Base-by-base conservation (phyloP, 768 basidiomycete genomes). In the Lactifluus echinatus region DNA sequence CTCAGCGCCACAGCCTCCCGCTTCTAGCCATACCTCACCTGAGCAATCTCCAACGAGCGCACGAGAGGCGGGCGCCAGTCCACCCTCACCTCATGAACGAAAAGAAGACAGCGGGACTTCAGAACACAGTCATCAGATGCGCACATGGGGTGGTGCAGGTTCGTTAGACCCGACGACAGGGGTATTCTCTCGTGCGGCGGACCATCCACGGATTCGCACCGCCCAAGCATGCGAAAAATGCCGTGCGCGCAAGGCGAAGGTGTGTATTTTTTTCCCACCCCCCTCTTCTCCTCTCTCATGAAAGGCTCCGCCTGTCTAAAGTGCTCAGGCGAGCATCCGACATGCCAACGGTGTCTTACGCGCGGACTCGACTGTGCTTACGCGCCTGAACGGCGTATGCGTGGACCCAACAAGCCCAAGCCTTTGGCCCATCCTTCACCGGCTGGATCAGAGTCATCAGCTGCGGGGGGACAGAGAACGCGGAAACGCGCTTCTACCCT, bases 151-250 rank as follows among this genome's bases (percentile, higher is more conserved):
- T 15, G 39, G 70, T 74, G 4, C 80, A 0, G 84, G 84, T 37
- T 81, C 82, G 0, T 73, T 87, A 36, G 82, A 87, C 67, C 80
- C 80, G 1, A 61, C 74, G 2, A 85, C 84, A 0, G 82, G 82
- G n/a, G 78, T 84, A 42, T 85, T 84, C 64, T 83, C 84, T 67
- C 77, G 76, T 15, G 77, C 80, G 0, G 76, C 81, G 0, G 83
- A 85, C 61, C 81, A 83, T 55, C 78, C 83, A 1, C 76, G 85
- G 0, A 69, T 85, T 29, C 78, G 86, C 49, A 88, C 87, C 0
- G 80, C 82, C 0, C 85, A 87, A 64, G 85, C 85, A 3, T 89
- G 86, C 69, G 82, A 87, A 64, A 84, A 84, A 66, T 88, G 87
- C 67, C 77, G 87, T 14, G 75, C 74, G 0, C 71, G 85, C 49